A percentile compares a stretch with the other conserved stretches of the same genome.
These are phyloP conservation scores for Mucor ambiguus DNA, from an alignment of 371 early-diverging fungal genomes.

Conservation along the genomic window DNA sequence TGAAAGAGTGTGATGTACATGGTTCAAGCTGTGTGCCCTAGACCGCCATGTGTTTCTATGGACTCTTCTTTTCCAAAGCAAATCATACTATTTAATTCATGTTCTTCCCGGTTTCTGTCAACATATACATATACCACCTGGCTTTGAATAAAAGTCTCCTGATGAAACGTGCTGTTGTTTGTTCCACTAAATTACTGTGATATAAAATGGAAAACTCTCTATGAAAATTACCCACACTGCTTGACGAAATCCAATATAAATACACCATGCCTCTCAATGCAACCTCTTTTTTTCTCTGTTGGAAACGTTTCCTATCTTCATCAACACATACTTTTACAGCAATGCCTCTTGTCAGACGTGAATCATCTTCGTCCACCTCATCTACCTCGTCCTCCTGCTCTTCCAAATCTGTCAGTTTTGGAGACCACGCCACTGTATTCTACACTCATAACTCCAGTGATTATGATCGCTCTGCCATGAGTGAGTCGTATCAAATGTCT, in stretches of 20 bases:
- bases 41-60: neutral
- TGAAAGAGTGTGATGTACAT: neutral
- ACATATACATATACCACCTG: neutral
- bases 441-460: conserved; percentile 45
- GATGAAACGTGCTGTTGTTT: neutral
- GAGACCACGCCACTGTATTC: conserved; percentile 30
- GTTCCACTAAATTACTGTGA: neutral
- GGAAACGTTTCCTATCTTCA: neutral
- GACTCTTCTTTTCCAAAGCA: neutral
- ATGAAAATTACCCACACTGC: conserved; percentile 1
- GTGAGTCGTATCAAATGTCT: conserved; percentile 5
- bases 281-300: conserved; percentile 2
- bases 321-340: neutral
- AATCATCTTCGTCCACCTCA: conserved; percentile 13
- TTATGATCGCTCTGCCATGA: conserved; percentile 35
- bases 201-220: conserved; percentile 4
- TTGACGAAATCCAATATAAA: neutral
- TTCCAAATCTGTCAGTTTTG: conserved; percentile 39
- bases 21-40: too few relatives aligned
- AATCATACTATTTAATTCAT: neutral
- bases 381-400: conserved; percentile 9
- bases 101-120: conserved; percentile 1
- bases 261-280: neutral
- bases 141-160: conserved; percentile 9
- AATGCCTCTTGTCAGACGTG: conserved; percentile 11